Evolutionary conservation across 2,329 filamentous ascomycete genomes (phyloP), one percentile per base, ranked within the genome.

Genomic region (Cadophora gregata): DNA sequence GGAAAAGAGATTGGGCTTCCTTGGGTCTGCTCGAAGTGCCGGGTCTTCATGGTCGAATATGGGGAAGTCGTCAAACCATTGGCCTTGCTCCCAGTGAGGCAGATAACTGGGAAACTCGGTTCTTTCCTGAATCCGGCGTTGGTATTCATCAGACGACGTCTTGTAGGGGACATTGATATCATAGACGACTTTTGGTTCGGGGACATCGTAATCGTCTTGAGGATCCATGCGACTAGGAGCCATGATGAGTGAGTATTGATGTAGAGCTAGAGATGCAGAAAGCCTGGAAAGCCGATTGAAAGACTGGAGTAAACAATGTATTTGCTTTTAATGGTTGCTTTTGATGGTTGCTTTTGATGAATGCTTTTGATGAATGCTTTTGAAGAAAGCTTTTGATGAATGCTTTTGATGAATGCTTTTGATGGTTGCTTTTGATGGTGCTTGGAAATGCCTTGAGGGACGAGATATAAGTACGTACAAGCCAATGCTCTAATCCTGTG

Each of bases 1-100:
- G 0, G 82, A 81, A 10, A 91, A 74, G 0, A 91, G 81, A 12
- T 83, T 81, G 67, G 83, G 88, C 79, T 90, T 90, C 7, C 83
- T 82, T 72, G 86, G 86, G 77, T 91, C 83, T 48, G 90, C 90
- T 66, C 81, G 80, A 48, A 83, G 75, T 4, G 81, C 81, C 63
- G 81, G 81, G 72, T 83, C 81, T 42, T 78, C 67, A 68, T 80
- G 83, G 33, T 81, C 76, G 72, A 82, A 83, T 45, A 76, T 74
- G 16, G 77, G 78, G 24, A 82, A 77, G 38, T 80, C 80, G 55
- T 81, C 79, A 66, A 81, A 82, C 79, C 80, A 83, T 33, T 81
- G 69, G 6, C 69, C 71, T 45, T 79, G 77, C 64, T 83, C 81
- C 81, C 81, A 83, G 51, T 78, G 79, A 7, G 81, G 81, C 12